Percentiles rank a stretch among this genome's conserved stretches.
These are phyloP conservation scores for Tulasnella sp. DNA, from an alignment of 768 basidiomycete species.

Conservation along the genomic window DNA sequence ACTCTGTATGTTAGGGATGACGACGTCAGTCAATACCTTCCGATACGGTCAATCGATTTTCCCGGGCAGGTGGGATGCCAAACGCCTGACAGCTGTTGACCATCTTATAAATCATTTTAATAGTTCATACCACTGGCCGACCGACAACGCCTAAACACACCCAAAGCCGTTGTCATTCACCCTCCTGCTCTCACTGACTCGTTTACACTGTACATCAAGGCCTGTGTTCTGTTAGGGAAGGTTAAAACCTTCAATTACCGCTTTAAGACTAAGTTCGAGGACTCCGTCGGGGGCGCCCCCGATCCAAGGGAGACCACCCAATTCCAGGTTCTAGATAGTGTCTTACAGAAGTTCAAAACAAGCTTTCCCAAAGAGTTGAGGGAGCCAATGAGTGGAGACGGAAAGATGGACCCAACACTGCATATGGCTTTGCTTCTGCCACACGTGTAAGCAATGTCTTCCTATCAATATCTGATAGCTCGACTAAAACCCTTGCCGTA, in stretches of 20 bases:
- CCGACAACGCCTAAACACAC: constrained; percentile 9
- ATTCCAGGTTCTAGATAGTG: constrained; percentile 51
- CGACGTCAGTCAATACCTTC: constrained; percentile 13
- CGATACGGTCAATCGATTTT: background rate
- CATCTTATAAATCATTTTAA: background rate
- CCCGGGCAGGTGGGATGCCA: background rate
- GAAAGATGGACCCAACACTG: constrained; percentile 42
- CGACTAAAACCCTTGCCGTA: too few relatives aligned
- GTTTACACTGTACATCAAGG: constrained; percentile 16
- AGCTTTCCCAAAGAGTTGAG: constrained; percentile 47
- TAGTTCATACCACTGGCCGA: background rate
- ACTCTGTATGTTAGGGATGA: constrained; percentile 12
- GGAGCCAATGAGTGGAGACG: constrained; percentile 37
- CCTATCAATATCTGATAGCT: too few relatives aligned
- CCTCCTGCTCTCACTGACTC: constrained; percentile 12
- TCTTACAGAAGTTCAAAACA: constrained; percentile 44
- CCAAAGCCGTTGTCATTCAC: constrained; percentile 12
- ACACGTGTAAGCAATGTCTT: constrained; percentile 23
- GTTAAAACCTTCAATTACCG: constrained; percentile 16
- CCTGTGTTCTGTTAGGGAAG: constrained; percentile 6
- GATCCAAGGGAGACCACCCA: constrained; percentile 51
- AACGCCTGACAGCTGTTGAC: background rate
- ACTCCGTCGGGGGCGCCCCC: constrained; percentile 6
- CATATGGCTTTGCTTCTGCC: constrained; percentile 31
- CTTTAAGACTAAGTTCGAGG: constrained; percentile 9